Base-by-base conservation (phyloP, 805 yeast species). In the Spathaspora passalidarum region DNA sequence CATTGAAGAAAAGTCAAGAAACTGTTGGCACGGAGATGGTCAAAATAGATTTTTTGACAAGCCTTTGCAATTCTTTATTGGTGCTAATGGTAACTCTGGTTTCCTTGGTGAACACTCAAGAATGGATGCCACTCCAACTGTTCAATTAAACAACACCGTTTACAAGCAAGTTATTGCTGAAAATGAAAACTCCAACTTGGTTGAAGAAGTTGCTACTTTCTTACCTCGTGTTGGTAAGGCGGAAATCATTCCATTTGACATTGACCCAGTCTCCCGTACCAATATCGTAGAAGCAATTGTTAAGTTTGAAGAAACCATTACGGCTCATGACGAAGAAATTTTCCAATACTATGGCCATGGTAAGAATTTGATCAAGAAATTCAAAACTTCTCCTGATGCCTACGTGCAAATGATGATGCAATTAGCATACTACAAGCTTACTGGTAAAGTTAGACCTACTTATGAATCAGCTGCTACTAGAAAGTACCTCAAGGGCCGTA, bases 101-200 rank as follows among this genome's bases (percentile, higher is more conserved):
- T 92, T 91, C 72, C 69, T 90, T 61, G 97, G 96, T 51, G 99
- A 92, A 72, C 99, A 92, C 73, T 89, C 97, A 18, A 86, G 81
- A 73, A 92, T 92, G 98, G 99, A 92, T 66, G 99, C 98, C 51
- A 88, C 97, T 8, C 96, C 97, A 61, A 92, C 96, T 23, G 81
- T 88, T 59, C 82, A 89, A 53, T 71, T 92, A 70, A 92, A 92
- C 65, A 89, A 89, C 67, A 82, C 75, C 59, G 75, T 92, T 34
- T 75, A 82, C 52, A 75, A 75, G 44, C 77, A 80, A 54, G 20
- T 36, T 36, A 66, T 91, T 47, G 50, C 64, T 46, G 38, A 47
- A 39, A 75, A 79, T 58, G 68, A 79, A 46, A 70, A 75, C 1
- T 49, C 50, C 11, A 53, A 48, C 4, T 59, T 72, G 17, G 36